phyloP scores from a whole-genome alignment of 345 rosid genomes.

The Aquilaria sinensis region DNA sequence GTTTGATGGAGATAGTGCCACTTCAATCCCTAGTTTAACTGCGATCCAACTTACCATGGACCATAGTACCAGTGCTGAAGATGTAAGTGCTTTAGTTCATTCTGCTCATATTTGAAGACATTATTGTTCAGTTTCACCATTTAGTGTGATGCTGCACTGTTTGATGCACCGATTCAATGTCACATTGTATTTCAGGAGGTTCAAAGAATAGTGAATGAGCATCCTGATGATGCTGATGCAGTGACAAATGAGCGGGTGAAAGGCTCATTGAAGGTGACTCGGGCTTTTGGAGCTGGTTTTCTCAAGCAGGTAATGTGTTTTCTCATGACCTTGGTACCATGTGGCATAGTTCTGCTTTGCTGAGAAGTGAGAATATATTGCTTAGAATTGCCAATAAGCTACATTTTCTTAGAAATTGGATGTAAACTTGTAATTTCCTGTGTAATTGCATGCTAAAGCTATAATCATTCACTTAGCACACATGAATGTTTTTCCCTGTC shows the following conservation, averaged over 20 bases:
- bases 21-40: conserved; percentile 24
- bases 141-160: not conserved
- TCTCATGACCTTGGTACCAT: too few relatives aligned
- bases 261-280: conserved; percentile 90
- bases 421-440: too few relatives aligned
- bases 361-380: too few relatives aligned
- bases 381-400: too few relatives aligned
- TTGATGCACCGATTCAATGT: conserved; percentile 1
- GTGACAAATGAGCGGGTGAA: conserved; percentile 80
- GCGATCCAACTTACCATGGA: conserved; percentile 76
- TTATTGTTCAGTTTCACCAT: not conserved
- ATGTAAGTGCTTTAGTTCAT: conserved; percentile 32
- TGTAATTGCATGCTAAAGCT: too few relatives aligned
- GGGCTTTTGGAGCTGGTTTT: conserved; percentile 96
- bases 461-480: too few relatives aligned
- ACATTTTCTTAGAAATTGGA: too few relatives aligned
- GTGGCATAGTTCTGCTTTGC: too few relatives aligned
- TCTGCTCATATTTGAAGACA: not conserved
- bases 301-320: conserved; percentile 61
- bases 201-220: conserved; percentile 70
- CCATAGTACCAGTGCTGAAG: conserved; percentile 78
- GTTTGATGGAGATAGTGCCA: conserved; percentile 30
- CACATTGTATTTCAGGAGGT: conserved; percentile 56
- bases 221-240: conserved; percentile 69
- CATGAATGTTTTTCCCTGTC: too few relatives aligned